Evolutionary conservation across 164 flowering plant species (phyloP).

Genomic region (Paratinospora sagittata): DNA sequence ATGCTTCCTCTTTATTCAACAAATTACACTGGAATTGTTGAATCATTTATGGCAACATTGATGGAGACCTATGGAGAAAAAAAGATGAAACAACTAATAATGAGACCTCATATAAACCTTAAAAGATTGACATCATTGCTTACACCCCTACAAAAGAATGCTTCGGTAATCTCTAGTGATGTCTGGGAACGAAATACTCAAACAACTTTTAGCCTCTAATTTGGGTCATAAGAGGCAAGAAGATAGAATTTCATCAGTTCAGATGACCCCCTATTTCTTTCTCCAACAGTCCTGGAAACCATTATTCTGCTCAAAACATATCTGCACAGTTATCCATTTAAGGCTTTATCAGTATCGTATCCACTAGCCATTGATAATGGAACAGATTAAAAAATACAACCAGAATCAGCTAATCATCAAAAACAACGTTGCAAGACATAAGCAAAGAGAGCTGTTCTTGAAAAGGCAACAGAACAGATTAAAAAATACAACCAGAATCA

Average conservation of each 20-base stretch:
- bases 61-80: background rate
- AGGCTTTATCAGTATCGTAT: background rate
- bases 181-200: background rate
- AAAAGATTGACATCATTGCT: background rate
- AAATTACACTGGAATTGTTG: background rate
- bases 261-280: background rate
- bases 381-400: background rate
- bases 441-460: background rate
- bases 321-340: background rate
- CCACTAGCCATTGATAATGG: background rate
- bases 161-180: background rate
- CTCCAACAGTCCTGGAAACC: background rate
- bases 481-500: background rate
- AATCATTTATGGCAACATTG: background rate
- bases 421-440: background rate
- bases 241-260: background rate
- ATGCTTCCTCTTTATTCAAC: background rate
- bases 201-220: slow-evolving; percentile 3
- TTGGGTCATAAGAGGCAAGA: background rate
- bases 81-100: background rate
- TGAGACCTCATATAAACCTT: background rate
- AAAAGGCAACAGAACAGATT: background rate
- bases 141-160: slow-evolving; percentile 10
- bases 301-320: background rate
- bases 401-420: background rate